A percentile compares a stretch with the other conserved stretches of the same genome.
Evolutionary conservation across 2,329 filamentous ascomycete species (phyloP).

Genomic region (Bipolaris bicolor): DNA sequence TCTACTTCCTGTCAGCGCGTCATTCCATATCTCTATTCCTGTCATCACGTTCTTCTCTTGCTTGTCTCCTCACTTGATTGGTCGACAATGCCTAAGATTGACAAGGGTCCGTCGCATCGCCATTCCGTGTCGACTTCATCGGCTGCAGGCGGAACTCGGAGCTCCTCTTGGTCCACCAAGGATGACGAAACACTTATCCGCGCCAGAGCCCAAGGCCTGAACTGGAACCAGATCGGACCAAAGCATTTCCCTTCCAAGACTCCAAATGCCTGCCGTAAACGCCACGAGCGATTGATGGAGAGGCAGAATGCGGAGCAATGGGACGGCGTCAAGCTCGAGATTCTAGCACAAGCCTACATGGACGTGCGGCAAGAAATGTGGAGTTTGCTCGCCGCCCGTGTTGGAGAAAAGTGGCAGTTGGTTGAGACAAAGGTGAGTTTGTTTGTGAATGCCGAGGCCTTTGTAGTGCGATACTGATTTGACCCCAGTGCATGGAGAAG

Average conservation of each 20-base stretch:
- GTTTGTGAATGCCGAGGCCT: background rate
- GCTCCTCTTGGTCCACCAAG: slow-evolving; percentile 68
- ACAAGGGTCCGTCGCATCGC: slow-evolving; percentile 42
- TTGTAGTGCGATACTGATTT: slow-evolving; percentile 17
- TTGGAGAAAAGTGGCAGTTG: slow-evolving; percentile 64
- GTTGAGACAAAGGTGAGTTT: slow-evolving; percentile 79
- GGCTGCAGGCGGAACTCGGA: slow-evolving; percentile 42
- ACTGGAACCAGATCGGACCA: slow-evolving; percentile 81
- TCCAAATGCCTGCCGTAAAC: slow-evolving; percentile 84
- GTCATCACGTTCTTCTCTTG: slow-evolving; percentile 19
- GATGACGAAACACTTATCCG: slow-evolving; percentile 77
- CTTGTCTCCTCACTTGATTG: slow-evolving; percentile 25
- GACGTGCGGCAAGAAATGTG: slow-evolving; percentile 81
- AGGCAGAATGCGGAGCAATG: slow-evolving; percentile 75
- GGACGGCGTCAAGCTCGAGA: slow-evolving; percentile 76
- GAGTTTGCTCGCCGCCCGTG: slow-evolving; percentile 70
- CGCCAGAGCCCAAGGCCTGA: slow-evolving; percentile 75
- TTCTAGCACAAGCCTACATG: slow-evolving; percentile 79
- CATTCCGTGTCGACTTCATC: slow-evolving; percentile 42
- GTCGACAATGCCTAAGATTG: slow-evolving; percentile 57
- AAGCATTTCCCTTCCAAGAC: slow-evolving; percentile 78
- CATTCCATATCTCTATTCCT: slow-evolving; percentile 19
- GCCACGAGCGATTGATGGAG: slow-evolving; percentile 84
- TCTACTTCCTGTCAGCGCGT: slow-evolving; percentile 16
- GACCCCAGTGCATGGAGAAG: slow-evolving; percentile 75